Base-by-base conservation (phyloP, 257 asterid genomes). In the Petunia secreta region DNA sequence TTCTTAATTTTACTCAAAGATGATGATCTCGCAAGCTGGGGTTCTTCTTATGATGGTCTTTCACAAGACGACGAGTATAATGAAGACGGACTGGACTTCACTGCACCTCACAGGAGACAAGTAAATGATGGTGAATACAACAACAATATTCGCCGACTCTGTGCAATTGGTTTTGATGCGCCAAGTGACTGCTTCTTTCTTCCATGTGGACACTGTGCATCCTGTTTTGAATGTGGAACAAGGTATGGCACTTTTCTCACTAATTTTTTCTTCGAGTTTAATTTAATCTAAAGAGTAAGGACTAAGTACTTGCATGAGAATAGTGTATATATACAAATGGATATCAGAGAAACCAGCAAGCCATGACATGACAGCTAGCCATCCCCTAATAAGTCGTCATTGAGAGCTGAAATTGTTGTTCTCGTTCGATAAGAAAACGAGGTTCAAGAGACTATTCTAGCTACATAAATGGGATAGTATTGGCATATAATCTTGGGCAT, bases 111-210 rank as follows among this genome's bases (percentile, higher is more conserved):
- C 40, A 91, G 81, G 58, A 86, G 79, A 80, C 82, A 84, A 71
- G 77, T 82, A 36, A 86, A 85, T 75, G 95, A 87, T 16, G 85
- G 85, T 36, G 92, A 90, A 75, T 3, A 77, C 79, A 82, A 67
- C 63, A 84, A 81, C 52, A 79, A 75, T 81, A 79, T 75, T 74
- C 85, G 82, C 64, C 87, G 80, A 55, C 88, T 85, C 66, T 94
- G 98, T 84, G 91, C 97, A 68, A 91, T 94, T 81, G 93, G 98
- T 88, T 94, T 89, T 83, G 94, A 93, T 87, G 94, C 95, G 71
- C 98, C 93, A 6, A 89, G 90, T 87, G 90, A 91, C 81, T 87
- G 89, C 81, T 93, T 94, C 90, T 94, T 93, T 85, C 84, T 93
- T 66, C 98, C 98, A 11, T 94, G 98, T 37, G 98, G 98, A 44